Base-by-base conservation (phyloP, 2,329 filamentous ascomycete species). In the Seiridium unicorne region DNA sequence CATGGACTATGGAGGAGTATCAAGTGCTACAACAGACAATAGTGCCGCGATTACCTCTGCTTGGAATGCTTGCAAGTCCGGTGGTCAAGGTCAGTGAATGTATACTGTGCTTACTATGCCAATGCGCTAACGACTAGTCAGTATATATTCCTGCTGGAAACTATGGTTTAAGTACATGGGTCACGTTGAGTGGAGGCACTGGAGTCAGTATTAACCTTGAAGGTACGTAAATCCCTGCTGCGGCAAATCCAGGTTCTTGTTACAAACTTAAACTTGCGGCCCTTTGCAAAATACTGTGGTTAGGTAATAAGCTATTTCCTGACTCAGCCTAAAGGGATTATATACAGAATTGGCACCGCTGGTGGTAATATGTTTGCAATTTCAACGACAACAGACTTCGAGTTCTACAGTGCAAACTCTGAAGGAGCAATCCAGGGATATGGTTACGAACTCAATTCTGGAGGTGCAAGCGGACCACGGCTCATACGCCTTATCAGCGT, bases 371-470 rank as follows among this genome's bases (percentile, higher is more conserved):
- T 64, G 64, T 63, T 65, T 42, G 46, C 60, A 4, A 51, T 65
- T 4, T 34, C 57, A 38, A 36, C 47, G 58, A 62, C 62, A 36
- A 53, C 40, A 76, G 79, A 82, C 63, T 80, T 82, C 46, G 80
- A 83, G 62, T 66, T 83, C 55, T 81, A 76, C 58, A 80, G 73
- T 38, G 44, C 54, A n/a, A 64, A 58, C 7, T 77, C 77, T 36
- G 74, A 74, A 51, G 80, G 80, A 11, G 78, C 79, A 32, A 70
- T 82, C 8, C 80, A 82, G 66, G 79, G 79, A n/a, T 75, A 77
- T 58, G 80, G 79, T 10, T 82, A 79, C 62, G 66, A 76, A 60
- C 77, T 78, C 61, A 78, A 81, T 63, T 68, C 71, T 6, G 55
- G 60, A 4, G 54, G 57, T 13, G 51, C 58, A 26, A 66, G 72